Conservation (phyloP, 1,284 basidiomycete species). For the Wolfiporia cocos region DNA sequence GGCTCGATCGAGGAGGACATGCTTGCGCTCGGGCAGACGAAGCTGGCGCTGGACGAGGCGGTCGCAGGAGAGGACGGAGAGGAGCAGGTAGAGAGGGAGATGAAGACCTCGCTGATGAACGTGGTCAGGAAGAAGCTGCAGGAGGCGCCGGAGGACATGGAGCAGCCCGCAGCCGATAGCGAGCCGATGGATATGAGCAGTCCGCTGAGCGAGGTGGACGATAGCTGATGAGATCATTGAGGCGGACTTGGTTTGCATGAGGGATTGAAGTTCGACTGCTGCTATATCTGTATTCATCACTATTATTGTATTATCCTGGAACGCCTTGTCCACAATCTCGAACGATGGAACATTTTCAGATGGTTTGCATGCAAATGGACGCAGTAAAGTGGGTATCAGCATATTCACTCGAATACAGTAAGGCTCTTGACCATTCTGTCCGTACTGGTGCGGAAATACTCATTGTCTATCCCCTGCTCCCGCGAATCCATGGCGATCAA, state of each 20-base stretch:
- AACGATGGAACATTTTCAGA: too few relatives aligned
- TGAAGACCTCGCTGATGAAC: conserved; percentile 79
- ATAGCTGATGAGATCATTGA: conserved; percentile 1
- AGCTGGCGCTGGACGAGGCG: conserved; percentile 87
- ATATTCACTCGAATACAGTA: conserved; percentile 39
- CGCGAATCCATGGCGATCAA: conserved; percentile 77
- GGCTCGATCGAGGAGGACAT: conserved; percentile 97
- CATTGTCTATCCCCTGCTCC: conserved; percentile 84
- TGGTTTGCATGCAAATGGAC: too few relatives aligned
- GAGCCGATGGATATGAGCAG: conserved; percentile 6
- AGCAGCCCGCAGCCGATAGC: not conserved
- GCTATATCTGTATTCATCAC: conserved; percentile 2
- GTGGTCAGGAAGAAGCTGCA: conserved; percentile 69
- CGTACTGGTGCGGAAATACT: conserved; percentile 80
- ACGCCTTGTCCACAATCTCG: too few relatives aligned
- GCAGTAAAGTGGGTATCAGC: not conserved
- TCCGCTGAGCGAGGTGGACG: conserved; percentile 7
- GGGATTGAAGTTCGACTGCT: not conserved
- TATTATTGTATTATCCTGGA: conserved; percentile 1
- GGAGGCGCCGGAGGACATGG: conserved; percentile 29
- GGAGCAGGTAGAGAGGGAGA: conserved; percentile 66
- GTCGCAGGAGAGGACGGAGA: conserved; percentile 74
- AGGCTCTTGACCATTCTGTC: conserved; percentile 73
- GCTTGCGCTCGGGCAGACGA: conserved; percentile 83
- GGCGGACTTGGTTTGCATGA: too few relatives aligned